Base-by-base conservation (phyloP, 139 green algal genomes). In the Coccomyxa sp. region DNA sequence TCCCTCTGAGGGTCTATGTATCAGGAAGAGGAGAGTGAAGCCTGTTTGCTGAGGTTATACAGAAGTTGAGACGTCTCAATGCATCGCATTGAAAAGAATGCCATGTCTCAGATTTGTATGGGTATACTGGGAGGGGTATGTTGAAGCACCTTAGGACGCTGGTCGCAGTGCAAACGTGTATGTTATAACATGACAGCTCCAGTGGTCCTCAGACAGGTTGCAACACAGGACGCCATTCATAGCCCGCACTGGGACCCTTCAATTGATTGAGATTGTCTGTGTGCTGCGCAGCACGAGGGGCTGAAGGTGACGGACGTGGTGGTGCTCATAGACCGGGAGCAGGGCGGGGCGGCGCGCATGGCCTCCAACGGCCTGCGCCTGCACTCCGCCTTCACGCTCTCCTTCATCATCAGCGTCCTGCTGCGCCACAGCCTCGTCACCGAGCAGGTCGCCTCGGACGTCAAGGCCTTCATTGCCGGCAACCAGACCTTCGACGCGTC, bases 281-380 rank as follows among this genome's bases (percentile, higher is more conserved):
- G 39, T n/a, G 36, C 33, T 39, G 69, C 96, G 41, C 69, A 80
- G 22, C 88, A 90, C 71, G 81, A 97, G 34, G 95, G 95, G 0
- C 86, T 99, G 18, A 68, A 91, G 8, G 91, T 95, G 31, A 91
- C 36, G 16, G 82, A 90, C 55, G 95, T 98, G 36, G 96, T 98
- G 68, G 96, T 99, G 54, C 90, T 99, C 8, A 98, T 99, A 73
- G 96, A 99, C 84, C 88, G 96, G n/a, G 87, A 99, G 88, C 96
- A 99, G 87, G 96, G 96, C 39, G 96, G 96, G 14, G 78, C 82
- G 36, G 88, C 84, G 6, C 85, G 95, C 84, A 87, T 99, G 36
- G 85, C 80, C 7, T 76, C 71, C 18, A 85, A 95, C 70, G 86
- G 84, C 33, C 88, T 99, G 18, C 79, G 78, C 8, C 92, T 99